A percentile compares a stretch with the other conserved stretches of the same genome.
phyloP scores from a whole-genome alignment of 108 stramenopile species.

The Schizochytrium sp. region DNA sequence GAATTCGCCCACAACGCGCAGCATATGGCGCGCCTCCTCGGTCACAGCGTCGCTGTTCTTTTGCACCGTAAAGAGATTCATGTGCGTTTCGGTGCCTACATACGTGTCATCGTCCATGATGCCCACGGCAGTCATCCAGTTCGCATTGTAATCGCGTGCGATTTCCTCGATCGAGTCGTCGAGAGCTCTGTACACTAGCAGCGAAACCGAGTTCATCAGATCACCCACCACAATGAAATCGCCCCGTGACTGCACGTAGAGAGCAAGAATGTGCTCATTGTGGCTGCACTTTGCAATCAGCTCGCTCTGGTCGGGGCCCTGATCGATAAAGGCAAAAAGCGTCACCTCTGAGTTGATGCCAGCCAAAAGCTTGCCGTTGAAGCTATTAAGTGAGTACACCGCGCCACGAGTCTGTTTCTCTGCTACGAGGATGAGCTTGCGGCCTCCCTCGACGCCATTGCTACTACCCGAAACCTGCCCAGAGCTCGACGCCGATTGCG shows the following conservation, averaged over 20 bases:
- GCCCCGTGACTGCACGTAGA: constrained; percentile 69
- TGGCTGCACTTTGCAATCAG: constrained; percentile 56
- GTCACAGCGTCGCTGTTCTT: constrained; percentile 66
- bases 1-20: constrained; percentile 81
- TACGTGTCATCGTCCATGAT: constrained; percentile 81
- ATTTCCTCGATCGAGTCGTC: constrained; percentile 74
- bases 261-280: constrained; percentile 86
- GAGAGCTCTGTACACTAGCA: constrained; percentile 72
- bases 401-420: constrained; percentile 44
- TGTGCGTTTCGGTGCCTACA: constrained; percentile 80
- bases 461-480: neutral
- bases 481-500: constrained; percentile 35
- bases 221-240: constrained; percentile 88
- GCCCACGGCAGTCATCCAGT: constrained; percentile 85
- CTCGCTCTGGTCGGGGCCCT: constrained; percentile 21
- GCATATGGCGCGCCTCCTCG: constrained; percentile 73
- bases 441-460: constrained; percentile 51
- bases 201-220: constrained; percentile 82
- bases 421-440: constrained; percentile 54
- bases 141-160: constrained; percentile 83
- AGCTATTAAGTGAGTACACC: constrained; percentile 35
- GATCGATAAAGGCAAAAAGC: constrained; percentile 19
- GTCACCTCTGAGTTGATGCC: constrained; percentile 44
- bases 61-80: constrained; percentile 78
- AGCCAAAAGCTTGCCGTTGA: constrained; percentile 43